Base-by-base conservation (phyloP, 2,329 filamentous ascomycete genomes). In the Phyllosticta paracitricarpa region DNA sequence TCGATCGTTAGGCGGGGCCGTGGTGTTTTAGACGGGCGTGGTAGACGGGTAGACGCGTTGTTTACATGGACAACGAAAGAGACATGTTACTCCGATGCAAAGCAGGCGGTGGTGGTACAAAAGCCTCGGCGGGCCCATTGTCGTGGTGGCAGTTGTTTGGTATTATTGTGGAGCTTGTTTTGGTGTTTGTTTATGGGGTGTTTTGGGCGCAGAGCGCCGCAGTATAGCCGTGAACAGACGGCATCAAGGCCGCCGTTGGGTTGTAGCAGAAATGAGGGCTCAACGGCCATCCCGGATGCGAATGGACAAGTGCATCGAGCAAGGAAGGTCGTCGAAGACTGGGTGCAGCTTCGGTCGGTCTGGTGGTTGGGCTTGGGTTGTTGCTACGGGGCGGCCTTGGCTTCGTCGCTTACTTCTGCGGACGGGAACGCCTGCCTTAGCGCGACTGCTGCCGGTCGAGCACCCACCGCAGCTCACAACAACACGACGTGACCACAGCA, bases 11-110 rank as follows among this genome's bases (percentile, higher is more conserved):
- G 60, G 60, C 12, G 60, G 60, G 10, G 52, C 52, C 5, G 55
- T 62, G 56, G 60, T 62, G 24, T 58, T 62, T 24, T 62, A 61
- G 58, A 51, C 19, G 14, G 35, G 17, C 26, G 19, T 12, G 33
- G 57, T 30, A 53, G 48, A 24, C 19, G 19, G 19, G 19, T 40
- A 40, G 33, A 40, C 40, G 28, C 24, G 8, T 24, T 54, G 52
- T 54, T 54, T 54, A 28, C 52, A 25, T 22, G 19, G 22, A 17
- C 52, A 28, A 1, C 14, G n/a, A n/a, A 17, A 6, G 17, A n/a
- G 14, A 5, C 10, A 6, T 40, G 33, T 40, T 40, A 40, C 9
- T 9, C 17, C 33, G 10, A 40, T 40, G 33, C 33, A n/a, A 48
- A 1, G 14, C n/a, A n/a, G 14, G 40, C 7, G 14, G 14, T 48